Conservation (phyloP, 192 early-diverging fungal species). For the Diversispora eburnea region DNA sequence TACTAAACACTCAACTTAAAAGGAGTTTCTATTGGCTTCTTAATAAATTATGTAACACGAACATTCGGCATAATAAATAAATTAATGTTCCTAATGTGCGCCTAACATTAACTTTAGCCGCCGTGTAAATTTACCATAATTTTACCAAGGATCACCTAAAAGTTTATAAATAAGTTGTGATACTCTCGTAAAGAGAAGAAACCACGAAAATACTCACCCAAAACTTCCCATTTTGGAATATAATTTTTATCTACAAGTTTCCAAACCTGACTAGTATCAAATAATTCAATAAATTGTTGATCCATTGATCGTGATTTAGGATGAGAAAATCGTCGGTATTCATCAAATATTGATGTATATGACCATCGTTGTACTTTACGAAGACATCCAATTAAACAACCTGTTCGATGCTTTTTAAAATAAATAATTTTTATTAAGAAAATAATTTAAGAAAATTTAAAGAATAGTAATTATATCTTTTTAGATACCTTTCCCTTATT, state of each 20-base stretch:
- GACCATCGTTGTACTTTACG: conserved; percentile 94
- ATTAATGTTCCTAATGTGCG: too few relatives aligned
- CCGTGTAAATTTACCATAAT: too few relatives aligned
- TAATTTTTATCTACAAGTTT: conserved; percentile 52
- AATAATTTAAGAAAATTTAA: not conserved
- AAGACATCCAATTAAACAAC: conserved; percentile 91
- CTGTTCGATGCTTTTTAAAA: conserved; percentile 78
- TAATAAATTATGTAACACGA: too few relatives aligned
- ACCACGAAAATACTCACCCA: conserved; percentile 14
- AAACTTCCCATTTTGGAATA: conserved; percentile 70
- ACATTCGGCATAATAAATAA: too few relatives aligned
- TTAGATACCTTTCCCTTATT: conserved; percentile 85
- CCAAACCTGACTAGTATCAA: conserved; percentile 67
- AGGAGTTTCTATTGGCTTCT: too few relatives aligned
- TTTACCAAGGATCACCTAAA: conserved; percentile 5
- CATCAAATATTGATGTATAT: conserved; percentile 95
- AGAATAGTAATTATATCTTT: conserved; percentile 21
- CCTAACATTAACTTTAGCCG: too few relatives aligned
- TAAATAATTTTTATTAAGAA: not conserved
- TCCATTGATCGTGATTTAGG: conserved; percentile 83
- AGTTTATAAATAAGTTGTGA: not conserved
- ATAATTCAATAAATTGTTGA: conserved; percentile 83
- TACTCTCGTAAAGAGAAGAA: not conserved
- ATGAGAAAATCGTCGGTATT: conserved; percentile 89
- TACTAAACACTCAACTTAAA: too few relatives aligned